Evolutionary conservation across 2,329 filamentous ascomycete species (phyloP), one percentile per base, ranked within the genome.

Genomic region (Aspergillus glaucus): DNA sequence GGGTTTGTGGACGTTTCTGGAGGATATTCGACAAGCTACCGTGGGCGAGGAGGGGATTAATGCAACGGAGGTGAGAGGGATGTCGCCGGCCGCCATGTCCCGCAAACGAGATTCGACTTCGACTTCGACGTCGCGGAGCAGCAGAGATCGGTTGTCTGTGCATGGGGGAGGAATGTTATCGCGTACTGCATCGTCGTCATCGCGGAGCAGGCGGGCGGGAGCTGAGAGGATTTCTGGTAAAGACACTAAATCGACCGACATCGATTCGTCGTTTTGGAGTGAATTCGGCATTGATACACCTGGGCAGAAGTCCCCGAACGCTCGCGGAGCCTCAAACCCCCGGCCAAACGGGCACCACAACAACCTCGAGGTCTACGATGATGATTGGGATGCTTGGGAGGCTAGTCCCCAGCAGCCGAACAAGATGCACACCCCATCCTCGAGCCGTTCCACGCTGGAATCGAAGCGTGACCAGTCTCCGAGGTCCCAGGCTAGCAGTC

Each of bases 11-110:
- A 95, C 88, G 1, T 98, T 98, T 69, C 83, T 95, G 51, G 93
- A 97, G 66, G 93, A 98, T 64, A 82, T 98, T 43, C 81, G 91
- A 56, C 93, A 97, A 69, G 94, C 92, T 12, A 95, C 93, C 0
- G 90, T 98, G 6, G 93, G 93, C 21, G 93, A 98, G 47, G 93
- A 98, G 72, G 88, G 84, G 14, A 81, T 89, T 54, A 82, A 77
- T 51, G 84, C 82, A 39, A 72, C 71, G 30, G 67, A 69, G 52
- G 63, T 69, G 52, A 56, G 71, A 50, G 59, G 62, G 48, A 55
- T 63, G 52, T 58, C 66, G 43, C 53, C 59, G n/a, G 34, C 60
- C 5, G 44, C 12, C 26, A 9, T 10, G 10, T 7, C 7, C 54
- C 60, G 61, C 37, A 62, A 62, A 45, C 60, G 60, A 41, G 61